Evolutionary conservation across 148 eudicot species (phyloP), one percentile per base, ranked within the genome.

Genomic region (Vaccinium myrtillus): DNA sequence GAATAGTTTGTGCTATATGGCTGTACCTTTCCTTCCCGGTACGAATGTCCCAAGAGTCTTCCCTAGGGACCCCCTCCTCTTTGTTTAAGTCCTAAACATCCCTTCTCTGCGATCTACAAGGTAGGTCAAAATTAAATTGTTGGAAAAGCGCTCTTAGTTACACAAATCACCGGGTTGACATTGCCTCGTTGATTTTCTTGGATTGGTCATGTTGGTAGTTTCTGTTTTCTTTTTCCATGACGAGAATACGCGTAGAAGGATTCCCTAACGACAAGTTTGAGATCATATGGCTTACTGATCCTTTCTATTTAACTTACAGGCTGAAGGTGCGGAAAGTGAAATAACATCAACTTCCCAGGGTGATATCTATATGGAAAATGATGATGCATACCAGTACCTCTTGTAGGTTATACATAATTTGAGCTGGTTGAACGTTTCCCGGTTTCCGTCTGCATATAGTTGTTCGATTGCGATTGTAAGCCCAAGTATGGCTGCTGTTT

Each of bases 261-360:
- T 78, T 78, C 39, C 49, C 67, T 48, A 6, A 10, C 10, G 14
- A 3, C 6, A 18, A 25, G 23, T 54, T 16, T 15, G 12, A 0
- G 46, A 51, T 76, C 25, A 2, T 23, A 13, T 51, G 19, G 55
- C 59, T 23, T 14, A n/a, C 43, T 61, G 30, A 50, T 61, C 54
- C 10, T 15, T 49, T n/a, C 50, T 49, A 30, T 59, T 73, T 8
- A 65, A 85, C 36, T 83, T 89, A 91, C 98, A 95, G 98, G 95
- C 95, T 77, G 91, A 88, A 82, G 86, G 85, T 16, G 23, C 54
- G 43, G 91, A 86, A 70, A 83, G 83, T 84, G 89, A 89, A 81
- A 89, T 49, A 36, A 83, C 87, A 32, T 86, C 92, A 43, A 78
- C 88, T 83, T 90, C 87, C 56, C 88, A 79, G 58, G 87, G 54